These are phyloP conservation scores for Dalbergia cultrata DNA, from an alignment of 306 rosid species.

Conservation along the genomic window DNA sequence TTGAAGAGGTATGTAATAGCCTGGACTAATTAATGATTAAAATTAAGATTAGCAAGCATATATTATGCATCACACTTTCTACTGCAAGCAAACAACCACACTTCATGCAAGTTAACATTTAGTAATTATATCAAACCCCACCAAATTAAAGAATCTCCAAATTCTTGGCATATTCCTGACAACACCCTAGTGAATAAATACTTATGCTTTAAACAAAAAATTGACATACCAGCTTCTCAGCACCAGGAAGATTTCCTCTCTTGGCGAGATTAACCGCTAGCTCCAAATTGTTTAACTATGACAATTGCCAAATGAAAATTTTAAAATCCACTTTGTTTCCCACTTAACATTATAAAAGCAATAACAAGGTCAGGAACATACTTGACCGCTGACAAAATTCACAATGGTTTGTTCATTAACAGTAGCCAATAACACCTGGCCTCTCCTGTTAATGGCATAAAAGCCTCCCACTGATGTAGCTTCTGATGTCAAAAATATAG, in stretches of 20 bases:
- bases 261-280: constrained; percentile 98
- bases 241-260: constrained; percentile 99
- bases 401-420: constrained; percentile 96
- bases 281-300: constrained; percentile 95
- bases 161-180: constrained; percentile 34
- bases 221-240: constrained; percentile 86
- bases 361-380: constrained; percentile 48
- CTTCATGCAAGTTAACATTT: constrained; percentile 31
- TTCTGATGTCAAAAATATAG: constrained; percentile 96
- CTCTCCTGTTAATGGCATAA: constrained; percentile 94
- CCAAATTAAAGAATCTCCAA: constrained; percentile 19
- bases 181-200: constrained; percentile 26
- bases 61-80: constrained; percentile 7
- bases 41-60: constrained; percentile 20
- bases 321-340: constrained; percentile 30
- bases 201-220: not conserved
- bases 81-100: constrained; percentile 25
- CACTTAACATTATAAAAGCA: constrained; percentile 29
- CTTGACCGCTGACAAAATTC: constrained; percentile 96
- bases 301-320: constrained; percentile 33
- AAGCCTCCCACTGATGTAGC: constrained; percentile 94
- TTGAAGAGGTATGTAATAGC: not conserved
- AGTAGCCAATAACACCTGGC: constrained; percentile 98
- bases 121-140: constrained; percentile 37
- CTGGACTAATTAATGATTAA: constrained; percentile 21